Conservation (phyloP, 805 yeast genomes). For the Sugiyamaella qingdaonensis region DNA sequence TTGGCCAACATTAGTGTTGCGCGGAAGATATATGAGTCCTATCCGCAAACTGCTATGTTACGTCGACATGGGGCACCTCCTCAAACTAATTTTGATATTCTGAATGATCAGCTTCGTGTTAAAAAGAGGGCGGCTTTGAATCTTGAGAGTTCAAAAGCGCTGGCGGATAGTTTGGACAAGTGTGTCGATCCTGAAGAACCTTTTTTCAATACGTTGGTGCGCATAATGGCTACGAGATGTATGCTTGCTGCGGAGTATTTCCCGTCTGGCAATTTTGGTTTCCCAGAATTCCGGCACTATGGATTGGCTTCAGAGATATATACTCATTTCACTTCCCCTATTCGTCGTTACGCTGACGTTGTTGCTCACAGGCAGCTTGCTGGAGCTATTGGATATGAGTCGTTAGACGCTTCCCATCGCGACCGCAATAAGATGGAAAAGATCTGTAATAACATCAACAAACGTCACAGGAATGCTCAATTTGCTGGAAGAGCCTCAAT, state of each 20-base stretch:
- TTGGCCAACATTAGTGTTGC: conserved; percentile 96
- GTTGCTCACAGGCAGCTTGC: conserved; percentile 97
- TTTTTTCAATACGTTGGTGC: conserved; percentile 84
- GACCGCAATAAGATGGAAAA: conserved; percentile 87
- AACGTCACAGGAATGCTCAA: conserved; percentile 95
- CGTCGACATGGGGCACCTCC: conserved; percentile 99
- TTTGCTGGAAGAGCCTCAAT: conserved; percentile 98
- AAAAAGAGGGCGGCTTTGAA: conserved; percentile 73
- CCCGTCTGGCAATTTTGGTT: conserved; percentile 83
- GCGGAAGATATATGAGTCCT: conserved; percentile 81
- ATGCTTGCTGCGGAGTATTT: conserved; percentile 99
- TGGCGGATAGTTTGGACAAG: conserved; percentile 90
- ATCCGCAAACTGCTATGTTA: conserved; percentile 97
- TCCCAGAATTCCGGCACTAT: conserved; percentile 90
- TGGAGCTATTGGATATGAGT: conserved; percentile 95
- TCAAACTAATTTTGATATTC: conserved; percentile 79
- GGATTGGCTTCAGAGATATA: conserved; percentile 97
- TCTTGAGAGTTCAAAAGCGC: conserved; percentile 78
- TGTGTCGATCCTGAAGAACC: conserved; percentile 81
- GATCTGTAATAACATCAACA: conserved; percentile 84
- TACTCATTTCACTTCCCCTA: conserved; percentile 98
- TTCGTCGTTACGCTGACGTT: conserved; percentile 95
- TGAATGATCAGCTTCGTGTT: conserved; percentile 83
- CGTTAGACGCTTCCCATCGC: conserved; percentile 72
- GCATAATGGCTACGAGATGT: conserved; percentile 97